phyloP scores from a whole-genome alignment of 139 green algal species.

The Pleodorina starrii region DNA sequence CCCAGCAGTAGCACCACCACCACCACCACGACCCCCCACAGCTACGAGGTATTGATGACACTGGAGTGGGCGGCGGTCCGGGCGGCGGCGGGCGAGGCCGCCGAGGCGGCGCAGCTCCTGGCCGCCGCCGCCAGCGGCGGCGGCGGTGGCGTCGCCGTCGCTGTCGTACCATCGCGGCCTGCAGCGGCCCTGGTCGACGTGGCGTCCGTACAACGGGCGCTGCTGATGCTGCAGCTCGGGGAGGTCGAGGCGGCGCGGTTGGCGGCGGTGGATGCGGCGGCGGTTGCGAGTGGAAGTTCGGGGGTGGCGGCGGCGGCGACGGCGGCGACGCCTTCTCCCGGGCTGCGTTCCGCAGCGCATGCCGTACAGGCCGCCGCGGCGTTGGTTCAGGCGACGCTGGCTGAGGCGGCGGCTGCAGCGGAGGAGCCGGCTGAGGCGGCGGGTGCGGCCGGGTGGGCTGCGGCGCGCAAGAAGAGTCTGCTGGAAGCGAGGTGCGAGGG shows the following conservation, averaged over 20 bases:
- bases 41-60: constrained; percentile 4
- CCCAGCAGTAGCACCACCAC: background rate
- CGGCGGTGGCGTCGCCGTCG: background rate
- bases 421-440: background rate
- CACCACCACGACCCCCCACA: too few relatives aligned
- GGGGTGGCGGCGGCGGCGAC: background rate
- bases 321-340: background rate
- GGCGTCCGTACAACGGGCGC: background rate
- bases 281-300: too few relatives aligned
- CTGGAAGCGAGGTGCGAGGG: constrained; percentile 42
- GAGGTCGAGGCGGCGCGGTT: background rate
- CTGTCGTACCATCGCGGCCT: background rate
- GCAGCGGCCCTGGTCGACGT: background rate
- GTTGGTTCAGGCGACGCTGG: background rate
- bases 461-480: constrained; percentile 19
- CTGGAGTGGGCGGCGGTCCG: constrained; percentile 31
- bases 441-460: too few relatives aligned
- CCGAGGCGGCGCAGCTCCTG: background rate
- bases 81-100: background rate
- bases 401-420: background rate
- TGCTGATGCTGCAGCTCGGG: constrained; percentile 27
- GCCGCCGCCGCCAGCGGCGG: background rate
- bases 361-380: constrained; percentile 25
- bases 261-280: too few relatives aligned
- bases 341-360: background rate